Percentiles rank a stretch among this genome's conserved stretches.
These are phyloP conservation scores for Leccinum ambiguum DNA, from an alignment of 1,284 basidiomycete species.

Conservation along the genomic window DNA sequence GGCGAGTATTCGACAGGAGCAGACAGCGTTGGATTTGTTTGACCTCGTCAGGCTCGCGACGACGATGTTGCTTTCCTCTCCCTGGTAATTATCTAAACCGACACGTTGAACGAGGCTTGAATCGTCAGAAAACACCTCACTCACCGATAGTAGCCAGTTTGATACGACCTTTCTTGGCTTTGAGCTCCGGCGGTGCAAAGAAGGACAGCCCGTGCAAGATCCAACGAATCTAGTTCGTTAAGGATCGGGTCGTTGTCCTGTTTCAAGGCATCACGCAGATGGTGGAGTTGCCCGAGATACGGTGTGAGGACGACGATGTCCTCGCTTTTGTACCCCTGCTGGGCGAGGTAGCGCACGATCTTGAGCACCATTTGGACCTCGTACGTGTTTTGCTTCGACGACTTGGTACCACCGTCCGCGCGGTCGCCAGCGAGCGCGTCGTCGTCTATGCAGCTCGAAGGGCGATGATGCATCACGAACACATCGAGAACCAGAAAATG, in stretches of 20 bases:
- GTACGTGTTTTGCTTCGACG: constrained; percentile 56
- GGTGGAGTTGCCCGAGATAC: constrained; percentile 60
- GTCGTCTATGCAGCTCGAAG: constrained; percentile 33
- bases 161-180: constrained; percentile 40
- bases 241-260: constrained; percentile 55
- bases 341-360: constrained; percentile 60
- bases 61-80: constrained; percentile 64
- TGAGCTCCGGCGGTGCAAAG: constrained; percentile 26
- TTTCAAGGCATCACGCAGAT: constrained; percentile 44
- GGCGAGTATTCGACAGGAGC: too few species aligned
- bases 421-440: constrained; percentile 38
- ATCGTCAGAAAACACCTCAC: constrained; percentile 5
- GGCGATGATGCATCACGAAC: neutral
- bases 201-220: constrained; percentile 34
- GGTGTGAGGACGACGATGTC: constrained; percentile 63
- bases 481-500: neutral
- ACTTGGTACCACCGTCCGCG: constrained; percentile 41
- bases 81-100: constrained; percentile 55
- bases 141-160: constrained; percentile 58
- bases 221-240: constrained; percentile 55
- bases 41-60: constrained; percentile 55
- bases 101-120: neutral
- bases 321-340: constrained; percentile 62
- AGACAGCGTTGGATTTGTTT: constrained; percentile 36
- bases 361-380: constrained; percentile 61